A percentile compares a stretch with the other conserved stretches of the same genome.
Evolutionary conservation across 306 rosid species (phyloP).

Genomic region (Carpinus viminea): DNA sequence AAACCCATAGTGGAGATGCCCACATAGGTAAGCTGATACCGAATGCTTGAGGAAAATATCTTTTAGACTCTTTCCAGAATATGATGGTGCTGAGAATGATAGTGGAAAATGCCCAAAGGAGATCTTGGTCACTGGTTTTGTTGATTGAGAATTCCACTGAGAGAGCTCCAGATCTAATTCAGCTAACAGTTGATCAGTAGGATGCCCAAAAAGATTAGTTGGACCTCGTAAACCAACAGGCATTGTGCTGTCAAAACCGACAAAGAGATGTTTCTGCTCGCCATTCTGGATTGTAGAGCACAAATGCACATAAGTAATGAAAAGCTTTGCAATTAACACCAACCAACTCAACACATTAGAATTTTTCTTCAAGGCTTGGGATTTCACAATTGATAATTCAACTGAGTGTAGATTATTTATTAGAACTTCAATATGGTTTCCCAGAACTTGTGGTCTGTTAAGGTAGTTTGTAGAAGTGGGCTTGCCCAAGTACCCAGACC

Average conservation of each 20-base stretch:
- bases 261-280: slow-evolving; percentile 74
- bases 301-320: slow-evolving; percentile 29
- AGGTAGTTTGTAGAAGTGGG: not conserved
- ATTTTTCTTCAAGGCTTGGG: slow-evolving; percentile 4
- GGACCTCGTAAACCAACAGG: slow-evolving; percentile 86
- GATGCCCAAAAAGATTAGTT: slow-evolving; percentile 92
- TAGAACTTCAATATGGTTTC: not conserved
- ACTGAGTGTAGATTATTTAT: not conserved
- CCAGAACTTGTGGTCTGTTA: not conserved
- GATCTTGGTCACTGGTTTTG: slow-evolving; percentile 67
- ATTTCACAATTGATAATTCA: slow-evolving; percentile 1
- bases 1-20: slow-evolving; percentile 85
- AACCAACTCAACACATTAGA: slow-evolving; percentile 21
- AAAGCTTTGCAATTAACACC: slow-evolving; percentile 19
- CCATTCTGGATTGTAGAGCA: slow-evolving; percentile 47
- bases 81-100: slow-evolving; percentile 71
- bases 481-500: not conserved
- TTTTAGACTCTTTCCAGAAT: slow-evolving; percentile 73
- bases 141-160: slow-evolving; percentile 72
- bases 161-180: slow-evolving; percentile 80
- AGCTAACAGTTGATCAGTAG: slow-evolving; percentile 66
- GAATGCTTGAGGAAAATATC: slow-evolving; percentile 82
- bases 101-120: slow-evolving; percentile 93
- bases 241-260: slow-evolving; percentile 84
- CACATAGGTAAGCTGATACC: slow-evolving; percentile 82